Base-by-base conservation (phyloP, 495 filamentous ascomycete species). In the Ramalina peruviana region DNA sequence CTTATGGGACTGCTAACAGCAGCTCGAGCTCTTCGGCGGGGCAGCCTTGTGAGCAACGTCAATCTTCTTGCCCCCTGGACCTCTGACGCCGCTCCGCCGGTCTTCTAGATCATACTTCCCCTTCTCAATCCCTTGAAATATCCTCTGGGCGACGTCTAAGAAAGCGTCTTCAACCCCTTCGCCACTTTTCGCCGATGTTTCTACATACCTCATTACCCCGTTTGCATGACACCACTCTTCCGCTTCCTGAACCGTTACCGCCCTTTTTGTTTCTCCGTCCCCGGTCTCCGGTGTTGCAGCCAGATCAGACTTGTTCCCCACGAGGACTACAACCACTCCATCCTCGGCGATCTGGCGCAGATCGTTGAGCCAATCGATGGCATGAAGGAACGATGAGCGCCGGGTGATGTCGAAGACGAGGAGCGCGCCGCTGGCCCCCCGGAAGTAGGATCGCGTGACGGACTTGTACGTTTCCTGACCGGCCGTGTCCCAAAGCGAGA, bases 401-500 rank as follows among this genome's bases (percentile, higher is more conserved):
- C 90, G 76, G 9, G 85, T 84, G 55, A 98, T 89, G 65, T 98
- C 92, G 61, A 94, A 98, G 48, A 98, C 92, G 19, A 98, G 76
- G 3, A 98, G 72, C 6, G 90, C 92, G 40, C 92, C 90, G 0
- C 81, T 86, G 16, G 55, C 55, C 56, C 92, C 92, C 26, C 92
- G 81, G 67, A 98, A 98, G 67, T 98, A 98, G 42, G 82, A 88
- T 21, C 88, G 79, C 5, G 92, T 98, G 52, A 98, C 89, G 43
- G 83, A 87, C 61, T 93, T 93, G 70, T 94, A 94, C 11, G 86
- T 94, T 71, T 98, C 92, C 61, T 98, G 92, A 4, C 92, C 92
- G 21, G 92, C 92, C 0, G 92, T 98, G 63, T 98, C 92, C 92
- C 92, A 96, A 13, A 98, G 67, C 1, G 79, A 82, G 6, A 86